Conservation (phyloP, 2,329 filamentous ascomycete genomes). For the Aureobasidium vineae region DNA sequence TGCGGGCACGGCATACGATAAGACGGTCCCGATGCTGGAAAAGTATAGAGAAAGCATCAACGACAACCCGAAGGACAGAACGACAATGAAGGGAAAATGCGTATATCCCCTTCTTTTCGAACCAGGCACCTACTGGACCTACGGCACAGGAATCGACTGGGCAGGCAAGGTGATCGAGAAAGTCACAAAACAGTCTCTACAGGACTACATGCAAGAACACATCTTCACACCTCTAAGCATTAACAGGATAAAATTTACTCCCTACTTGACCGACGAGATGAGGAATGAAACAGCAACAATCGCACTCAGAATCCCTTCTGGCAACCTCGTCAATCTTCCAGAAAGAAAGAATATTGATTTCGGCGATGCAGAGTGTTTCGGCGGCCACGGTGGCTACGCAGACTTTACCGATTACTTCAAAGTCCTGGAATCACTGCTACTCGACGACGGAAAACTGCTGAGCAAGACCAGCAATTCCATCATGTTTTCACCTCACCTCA, state of each 20-base stretch:
- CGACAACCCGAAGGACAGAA: slow-evolving; percentile 33
- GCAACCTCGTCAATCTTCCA: slow-evolving; percentile 30
- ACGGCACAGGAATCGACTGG: slow-evolving; percentile 54
- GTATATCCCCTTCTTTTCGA: slow-evolving; percentile 51
- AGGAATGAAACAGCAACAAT: slow-evolving; percentile 32
- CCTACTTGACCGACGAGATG: slow-evolving; percentile 26
- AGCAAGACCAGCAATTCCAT: slow-evolving; percentile 45
- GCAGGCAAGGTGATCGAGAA: slow-evolving; percentile 53
- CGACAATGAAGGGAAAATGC: slow-evolving; percentile 38
- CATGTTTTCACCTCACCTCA: slow-evolving; percentile 53
- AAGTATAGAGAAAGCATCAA: background rate
- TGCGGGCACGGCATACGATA: slow-evolving; percentile 51
- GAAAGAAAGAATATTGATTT: slow-evolving; percentile 31
- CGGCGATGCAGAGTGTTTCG: slow-evolving; percentile 37
- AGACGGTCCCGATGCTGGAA: slow-evolving; percentile 37
- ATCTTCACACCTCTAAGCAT: slow-evolving; percentile 50
- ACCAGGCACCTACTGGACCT: slow-evolving; percentile 54
- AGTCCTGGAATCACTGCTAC: slow-evolving; percentile 49
- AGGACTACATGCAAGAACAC: slow-evolving; percentile 47
- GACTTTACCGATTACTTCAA: slow-evolving; percentile 46
- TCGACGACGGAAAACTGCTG: slow-evolving; percentile 53
- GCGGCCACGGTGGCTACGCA: slow-evolving; percentile 37
- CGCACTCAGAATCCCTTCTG: slow-evolving; percentile 28
- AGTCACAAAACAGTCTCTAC: slow-evolving; percentile 46
- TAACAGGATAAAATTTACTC: slow-evolving; percentile 37